Base-by-base conservation (phyloP, 2,329 filamentous ascomycete species). In the Phyllosticta citrichinensis region DNA sequence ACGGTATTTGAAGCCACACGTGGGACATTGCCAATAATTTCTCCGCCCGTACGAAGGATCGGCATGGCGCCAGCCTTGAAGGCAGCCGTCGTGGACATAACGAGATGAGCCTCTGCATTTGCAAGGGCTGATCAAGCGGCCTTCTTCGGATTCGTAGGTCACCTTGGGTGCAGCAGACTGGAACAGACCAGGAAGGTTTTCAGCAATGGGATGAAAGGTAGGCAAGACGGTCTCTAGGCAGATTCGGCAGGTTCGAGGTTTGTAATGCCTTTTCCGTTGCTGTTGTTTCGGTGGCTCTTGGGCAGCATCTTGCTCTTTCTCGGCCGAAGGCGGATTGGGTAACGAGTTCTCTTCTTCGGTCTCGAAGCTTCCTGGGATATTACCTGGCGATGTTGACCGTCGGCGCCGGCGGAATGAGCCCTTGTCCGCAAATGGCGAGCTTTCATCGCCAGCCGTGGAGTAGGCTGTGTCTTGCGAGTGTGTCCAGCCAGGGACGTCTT, bases 61-160 rank as follows among this genome's bases (percentile, higher is more conserved):
- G 52, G 89, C 82, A 64, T 87, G 81, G 66, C 94, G 84, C 91
- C 92, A 97, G 11, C 83, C 80, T 68, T 88, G 84, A 56, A 99
- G 80, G 70, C 94, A 99, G 30, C 86, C 88, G 74, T 97, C 91
- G 73, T 99, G 94, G 24, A 97, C 91, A 74, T 96, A 97, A 76
- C 89, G 89, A 67, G 93, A 89, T 50, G 89, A 90, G 58, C 94
- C 94, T 76, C 90, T 95, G 81, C 94, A 99, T 75, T 87, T 86
- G 80, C 94, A 99, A 40, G 94, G 94, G 59, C 88, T 88, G 67
- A 97, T 83, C 27, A 99, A 79, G 57, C 91, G 86, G 30, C 87
- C 81, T 65, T 87, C 88, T 63, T 88, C 83, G 24, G 89, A 92
- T 57, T 86, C 81, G 69, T 96, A 96, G 20, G 80, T 79, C 54